Conservation (phyloP, 495 filamentous ascomycete genomes). For the Apiosordaria backusii region DNA sequence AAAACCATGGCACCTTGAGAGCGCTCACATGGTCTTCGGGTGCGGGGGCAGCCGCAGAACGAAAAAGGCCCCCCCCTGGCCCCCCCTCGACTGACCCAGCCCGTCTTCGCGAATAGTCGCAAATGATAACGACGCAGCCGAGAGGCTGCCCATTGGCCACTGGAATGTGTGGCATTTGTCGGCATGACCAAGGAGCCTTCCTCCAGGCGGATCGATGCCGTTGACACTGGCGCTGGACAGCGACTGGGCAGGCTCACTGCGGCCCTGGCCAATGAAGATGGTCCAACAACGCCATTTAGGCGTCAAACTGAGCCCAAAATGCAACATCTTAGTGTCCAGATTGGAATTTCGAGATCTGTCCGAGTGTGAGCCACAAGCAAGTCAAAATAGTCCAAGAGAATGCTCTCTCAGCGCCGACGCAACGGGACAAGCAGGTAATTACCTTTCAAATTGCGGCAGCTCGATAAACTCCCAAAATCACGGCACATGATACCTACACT, state of each 20-base stretch:
- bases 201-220: slow-evolving; percentile 8
- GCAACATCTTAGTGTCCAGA: not conserved
- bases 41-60: slow-evolving; percentile 2
- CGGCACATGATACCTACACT: not conserved
- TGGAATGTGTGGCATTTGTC: not conserved
- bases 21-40: slow-evolving; percentile 3
- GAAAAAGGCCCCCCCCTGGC: not conserved
- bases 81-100: not conserved
- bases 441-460: not conserved
- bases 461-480: not conserved
- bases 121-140: not conserved
- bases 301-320: slow-evolving; percentile 4
- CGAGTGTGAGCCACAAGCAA: not conserved
- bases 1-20: not conserved
- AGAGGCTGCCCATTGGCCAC: slow-evolving; percentile 4
- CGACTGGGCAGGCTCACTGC: slow-evolving; percentile 1
- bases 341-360: slow-evolving; percentile 1
- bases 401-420: no score
- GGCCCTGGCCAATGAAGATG: not conserved
- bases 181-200: slow-evolving; percentile 6
- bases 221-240: slow-evolving; percentile 1
- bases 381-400: not conserved
- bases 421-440: not conserved
- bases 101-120: not conserved
- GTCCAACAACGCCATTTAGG: slow-evolving; percentile 4